Evolutionary conservation across 106 monocot species (phyloP).

Genomic region (Dendrobium catenatum): DNA sequence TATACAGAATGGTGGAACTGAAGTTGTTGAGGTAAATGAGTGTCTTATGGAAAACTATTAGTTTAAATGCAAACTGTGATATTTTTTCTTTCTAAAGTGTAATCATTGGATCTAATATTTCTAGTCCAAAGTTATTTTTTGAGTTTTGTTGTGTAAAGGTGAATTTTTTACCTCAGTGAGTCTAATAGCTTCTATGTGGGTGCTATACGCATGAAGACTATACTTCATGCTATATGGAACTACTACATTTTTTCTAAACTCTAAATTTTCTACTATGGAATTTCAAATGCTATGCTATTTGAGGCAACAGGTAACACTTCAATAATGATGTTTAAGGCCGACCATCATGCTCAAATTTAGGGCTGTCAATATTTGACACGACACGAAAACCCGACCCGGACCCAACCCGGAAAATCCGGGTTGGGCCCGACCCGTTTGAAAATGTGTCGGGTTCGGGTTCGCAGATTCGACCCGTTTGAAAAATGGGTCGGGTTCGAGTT

Average conservation of each 20-base stretch:
- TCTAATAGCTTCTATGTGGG: not conserved
- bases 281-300: not conserved
- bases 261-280: not conserved
- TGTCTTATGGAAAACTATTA: not conserved
- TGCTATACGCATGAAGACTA: not conserved
- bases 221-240: not conserved
- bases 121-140: not conserved
- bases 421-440: too few relatives aligned
- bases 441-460: too few relatives aligned
- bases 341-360: not conserved
- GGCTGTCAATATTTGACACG: too few relatives aligned
- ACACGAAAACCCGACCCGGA: too few relatives aligned
- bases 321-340: not conserved
- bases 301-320: not conserved
- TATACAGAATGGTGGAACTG: conserved; percentile 98
- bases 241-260: not conserved
- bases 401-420: too few relatives aligned
- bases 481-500: too few relatives aligned
- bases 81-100: too few relatives aligned
- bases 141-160: not conserved
- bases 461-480: too few relatives aligned
- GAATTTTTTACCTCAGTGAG: not conserved
- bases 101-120: not conserved
- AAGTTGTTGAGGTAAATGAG: conserved; percentile 89
- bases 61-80: not conserved